Conservation (phyloP, 352 stramenopile species). For the Pythium periplocum region DNA sequence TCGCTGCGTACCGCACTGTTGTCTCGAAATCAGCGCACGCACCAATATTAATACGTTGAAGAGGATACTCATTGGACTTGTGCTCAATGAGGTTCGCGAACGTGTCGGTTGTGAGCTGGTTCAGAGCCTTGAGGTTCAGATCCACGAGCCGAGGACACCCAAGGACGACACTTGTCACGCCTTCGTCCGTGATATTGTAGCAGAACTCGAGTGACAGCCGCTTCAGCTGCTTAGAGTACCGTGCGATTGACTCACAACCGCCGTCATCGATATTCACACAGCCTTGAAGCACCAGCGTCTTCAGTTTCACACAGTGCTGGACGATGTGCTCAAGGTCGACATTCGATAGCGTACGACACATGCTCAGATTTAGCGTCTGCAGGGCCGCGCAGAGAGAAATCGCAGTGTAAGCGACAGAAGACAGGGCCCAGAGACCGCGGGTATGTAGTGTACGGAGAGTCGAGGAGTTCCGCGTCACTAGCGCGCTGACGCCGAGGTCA, state of each 20-base stretch:
- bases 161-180: constrained; percentile 40
- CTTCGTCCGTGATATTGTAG: constrained; percentile 77
- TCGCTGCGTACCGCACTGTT: constrained; percentile 44
- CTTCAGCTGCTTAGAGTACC: constrained; percentile 29
- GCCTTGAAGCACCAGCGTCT: constrained; percentile 46
- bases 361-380: constrained; percentile 57
- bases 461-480: constrained; percentile 47
- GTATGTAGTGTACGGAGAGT: constrained; percentile 54
- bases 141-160: constrained; percentile 51
- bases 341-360: constrained; percentile 70
- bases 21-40: constrained; percentile 64
- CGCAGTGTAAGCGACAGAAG: constrained; percentile 45
- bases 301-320: constrained; percentile 31
- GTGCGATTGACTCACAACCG: constrained; percentile 34
- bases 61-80: constrained; percentile 16
- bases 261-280: constrained; percentile 68
- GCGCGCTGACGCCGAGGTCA: constrained; percentile 31
- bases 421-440: constrained; percentile 49
- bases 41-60: constrained; percentile 61
- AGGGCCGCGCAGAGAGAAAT: constrained; percentile 53
- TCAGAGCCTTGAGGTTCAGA: constrained; percentile 86
- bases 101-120: constrained; percentile 58
- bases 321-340: constrained; percentile 41
- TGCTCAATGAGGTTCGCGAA: constrained; percentile 45
- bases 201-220: constrained; percentile 86